phyloP scores from a whole-genome alignment of 768 basidiomycete genomes.

The Tylopilus subfusipes region DNA sequence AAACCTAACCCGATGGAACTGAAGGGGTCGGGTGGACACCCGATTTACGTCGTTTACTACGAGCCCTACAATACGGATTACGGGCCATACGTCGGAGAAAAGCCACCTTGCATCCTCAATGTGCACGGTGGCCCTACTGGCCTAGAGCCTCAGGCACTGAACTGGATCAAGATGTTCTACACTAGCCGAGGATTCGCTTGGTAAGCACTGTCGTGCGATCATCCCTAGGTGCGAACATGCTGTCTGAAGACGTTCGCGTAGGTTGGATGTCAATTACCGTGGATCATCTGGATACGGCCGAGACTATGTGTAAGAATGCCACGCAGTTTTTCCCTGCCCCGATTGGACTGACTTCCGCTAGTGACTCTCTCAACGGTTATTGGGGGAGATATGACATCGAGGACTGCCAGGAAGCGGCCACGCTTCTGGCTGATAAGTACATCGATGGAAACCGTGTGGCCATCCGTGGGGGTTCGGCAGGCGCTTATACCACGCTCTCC shows the following conservation, averaged over 20 bases:
- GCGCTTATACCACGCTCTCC: slow-evolving; percentile 64
- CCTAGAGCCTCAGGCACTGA: slow-evolving; percentile 42
- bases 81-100: slow-evolving; percentile 43
- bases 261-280: slow-evolving; percentile 73
- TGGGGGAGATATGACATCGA: slow-evolving; percentile 74
- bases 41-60: slow-evolving; percentile 56
- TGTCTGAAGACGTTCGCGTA: slow-evolving; percentile 21
- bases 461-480: slow-evolving; percentile 69
- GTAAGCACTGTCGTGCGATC: slow-evolving; percentile 33
- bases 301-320: slow-evolving; percentile 44
- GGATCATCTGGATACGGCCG: slow-evolving; percentile 74
- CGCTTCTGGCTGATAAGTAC: slow-evolving; percentile 26
- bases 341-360: slow-evolving; percentile 13
- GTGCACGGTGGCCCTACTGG: slow-evolving; percentile 73
- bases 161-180: slow-evolving; percentile 56
- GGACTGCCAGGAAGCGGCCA: slow-evolving; percentile 47
- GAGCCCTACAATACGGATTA: slow-evolving; percentile 60
- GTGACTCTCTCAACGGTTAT: slow-evolving; percentile 50
- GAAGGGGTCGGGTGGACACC: slow-evolving; percentile 9
- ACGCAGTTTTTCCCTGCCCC: too few relatives aligned
- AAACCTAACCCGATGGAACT: slow-evolving; percentile 3
- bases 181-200: slow-evolving; percentile 69
- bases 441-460: slow-evolving; percentile 60
- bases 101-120: slow-evolving; percentile 60
- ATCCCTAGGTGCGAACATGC: neutral